Conservation (phyloP, 192 early-diverging fungal genomes). For the Coemansia sp. region DNA sequence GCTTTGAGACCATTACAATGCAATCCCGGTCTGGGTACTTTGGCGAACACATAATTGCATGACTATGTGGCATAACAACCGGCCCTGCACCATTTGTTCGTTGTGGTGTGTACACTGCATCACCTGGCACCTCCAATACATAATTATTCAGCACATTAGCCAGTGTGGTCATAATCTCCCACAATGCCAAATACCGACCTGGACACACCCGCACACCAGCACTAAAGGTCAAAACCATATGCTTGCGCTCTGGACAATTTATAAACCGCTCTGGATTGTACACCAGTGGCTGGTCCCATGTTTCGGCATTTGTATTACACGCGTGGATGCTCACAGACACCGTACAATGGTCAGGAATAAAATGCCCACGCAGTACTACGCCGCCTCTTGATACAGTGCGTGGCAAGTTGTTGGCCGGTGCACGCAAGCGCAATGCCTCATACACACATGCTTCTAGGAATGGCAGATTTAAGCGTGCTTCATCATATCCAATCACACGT, state of each 20-base stretch:
- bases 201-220: slow-evolving; percentile 43
- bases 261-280: slow-evolving; percentile 35
- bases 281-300: slow-evolving; percentile 21
- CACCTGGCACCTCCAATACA: slow-evolving; percentile 27
- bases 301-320: slow-evolving; percentile 12
- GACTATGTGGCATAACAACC: slow-evolving; percentile 22
- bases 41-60: slow-evolving; percentile 21
- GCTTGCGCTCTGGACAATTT: slow-evolving; percentile 6
- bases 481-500: slow-evolving; percentile 24
- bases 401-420: slow-evolving; percentile 29
- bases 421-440: slow-evolving; percentile 41
- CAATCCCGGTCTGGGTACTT: slow-evolving; percentile 46
- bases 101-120: slow-evolving; percentile 30
- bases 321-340: slow-evolving; percentile 27
- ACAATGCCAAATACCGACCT: slow-evolving; percentile 35
- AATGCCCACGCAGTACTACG: slow-evolving; percentile 27
- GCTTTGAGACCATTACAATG: slow-evolving; percentile 26
- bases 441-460: slow-evolving; percentile 47
- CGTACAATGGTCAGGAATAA: slow-evolving; percentile 38
- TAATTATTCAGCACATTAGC: slow-evolving; percentile 37
- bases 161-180: slow-evolving; percentile 37
- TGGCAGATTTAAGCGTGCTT: slow-evolving; percentile 23
- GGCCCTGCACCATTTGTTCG: slow-evolving; percentile 8
- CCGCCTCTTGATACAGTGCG: slow-evolving; percentile 34
- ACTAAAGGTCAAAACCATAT: slow-evolving; percentile 35